These are phyloP conservation scores for Moniliophthora roreri DNA, from an alignment of 1,284 basidiomycete genomes.

Conservation along the genomic window DNA sequence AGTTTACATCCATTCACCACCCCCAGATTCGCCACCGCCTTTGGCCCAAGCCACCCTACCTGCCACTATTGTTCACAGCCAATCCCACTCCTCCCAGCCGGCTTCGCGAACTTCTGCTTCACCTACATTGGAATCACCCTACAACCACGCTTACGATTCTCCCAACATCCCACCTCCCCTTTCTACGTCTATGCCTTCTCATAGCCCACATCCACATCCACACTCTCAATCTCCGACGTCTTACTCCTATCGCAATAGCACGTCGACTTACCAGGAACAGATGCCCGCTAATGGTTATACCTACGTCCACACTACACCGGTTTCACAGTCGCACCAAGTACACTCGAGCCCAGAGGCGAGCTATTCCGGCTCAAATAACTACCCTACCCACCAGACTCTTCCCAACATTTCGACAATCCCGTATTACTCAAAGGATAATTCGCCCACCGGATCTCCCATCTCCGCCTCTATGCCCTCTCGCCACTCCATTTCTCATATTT, in stretches of 20 bases:
- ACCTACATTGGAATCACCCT: slow-evolving; percentile 7
- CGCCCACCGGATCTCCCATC: slow-evolving; percentile 28
- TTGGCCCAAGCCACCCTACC: slow-evolving; percentile 30
- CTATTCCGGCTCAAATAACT: slow-evolving; percentile 31
- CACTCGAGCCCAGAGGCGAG: slow-evolving; percentile 27
- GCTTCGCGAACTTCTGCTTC: slow-evolving; percentile 27
- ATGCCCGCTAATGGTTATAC: slow-evolving; percentile 39
- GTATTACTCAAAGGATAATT: slow-evolving; percentile 24
- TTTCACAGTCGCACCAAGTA: slow-evolving; percentile 28
- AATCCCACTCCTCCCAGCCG: slow-evolving; percentile 7
- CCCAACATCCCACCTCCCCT: slow-evolving; percentile 43
- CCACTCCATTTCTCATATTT: slow-evolving; percentile 47
- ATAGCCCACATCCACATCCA: slow-evolving; percentile 25
- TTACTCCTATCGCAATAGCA: slow-evolving; percentile 37
- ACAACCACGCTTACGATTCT: slow-evolving; percentile 26
- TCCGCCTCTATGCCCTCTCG: slow-evolving; percentile 34
- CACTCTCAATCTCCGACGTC: slow-evolving; percentile 23
- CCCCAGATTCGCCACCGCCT: slow-evolving; percentile 33
- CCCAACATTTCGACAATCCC: slow-evolving; percentile 22
- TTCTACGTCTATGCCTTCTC: slow-evolving; percentile 38
- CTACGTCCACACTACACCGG: slow-evolving; percentile 42
- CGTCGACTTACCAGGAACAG: slow-evolving; percentile 47
- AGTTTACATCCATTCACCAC: slow-evolving; percentile 29
- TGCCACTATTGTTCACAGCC: slow-evolving; percentile 17
- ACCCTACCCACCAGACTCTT: slow-evolving; percentile 24